A percentile compares a stretch with the other conserved stretches of the same genome.
These are phyloP conservation scores for Copromyces sp. DNA, from an alignment of 495 filamentous ascomycete genomes.

Conservation along the genomic window DNA sequence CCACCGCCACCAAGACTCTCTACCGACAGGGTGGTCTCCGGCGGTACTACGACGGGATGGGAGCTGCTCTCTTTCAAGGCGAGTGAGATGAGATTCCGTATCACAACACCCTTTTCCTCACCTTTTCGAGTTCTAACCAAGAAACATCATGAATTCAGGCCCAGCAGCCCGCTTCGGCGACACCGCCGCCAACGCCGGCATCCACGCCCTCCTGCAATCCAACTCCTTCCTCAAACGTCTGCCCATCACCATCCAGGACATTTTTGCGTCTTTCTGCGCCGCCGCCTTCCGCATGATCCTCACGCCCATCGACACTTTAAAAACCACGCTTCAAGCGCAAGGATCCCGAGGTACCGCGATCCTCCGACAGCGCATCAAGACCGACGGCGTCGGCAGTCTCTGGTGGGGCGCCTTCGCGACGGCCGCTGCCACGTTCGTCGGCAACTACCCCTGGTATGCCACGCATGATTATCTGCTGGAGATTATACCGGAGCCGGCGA, in stretches of 20 bases:
- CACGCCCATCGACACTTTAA: conserved; percentile 26
- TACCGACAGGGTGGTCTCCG: conserved; percentile 18
- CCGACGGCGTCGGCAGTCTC: conserved; percentile 20
- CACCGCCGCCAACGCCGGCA: conserved; percentile 28
- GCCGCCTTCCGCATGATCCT: conserved; percentile 25
- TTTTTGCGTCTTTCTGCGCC: conserved; percentile 24
- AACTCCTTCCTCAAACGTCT: conserved; percentile 23
- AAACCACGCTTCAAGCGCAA: conserved; percentile 26
- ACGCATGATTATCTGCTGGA: conserved; percentile 21
- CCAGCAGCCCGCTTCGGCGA: conserved; percentile 25
- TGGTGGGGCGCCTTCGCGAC: conserved; percentile 28
- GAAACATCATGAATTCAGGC: conserved; percentile 4
- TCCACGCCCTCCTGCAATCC: conserved; percentile 22
- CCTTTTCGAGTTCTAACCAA: too few relatives aligned
- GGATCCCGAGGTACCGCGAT: conserved; percentile 17
- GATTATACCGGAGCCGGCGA: conserved; percentile 14
- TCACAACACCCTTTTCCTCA: too few relatives aligned
- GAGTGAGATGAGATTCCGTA: neutral
- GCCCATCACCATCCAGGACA: conserved; percentile 19
- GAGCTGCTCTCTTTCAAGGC: conserved; percentile 25
- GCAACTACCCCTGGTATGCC: conserved; percentile 27
- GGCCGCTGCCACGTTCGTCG: conserved; percentile 24
- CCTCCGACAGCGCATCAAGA: conserved; percentile 25
- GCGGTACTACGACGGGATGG: conserved; percentile 25
- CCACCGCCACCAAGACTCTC: conserved; percentile 12